These are phyloP conservation scores for Dactylellina haptotyla DNA, from an alignment of 2,329 filamentous ascomycete genomes.

Conservation along the genomic window DNA sequence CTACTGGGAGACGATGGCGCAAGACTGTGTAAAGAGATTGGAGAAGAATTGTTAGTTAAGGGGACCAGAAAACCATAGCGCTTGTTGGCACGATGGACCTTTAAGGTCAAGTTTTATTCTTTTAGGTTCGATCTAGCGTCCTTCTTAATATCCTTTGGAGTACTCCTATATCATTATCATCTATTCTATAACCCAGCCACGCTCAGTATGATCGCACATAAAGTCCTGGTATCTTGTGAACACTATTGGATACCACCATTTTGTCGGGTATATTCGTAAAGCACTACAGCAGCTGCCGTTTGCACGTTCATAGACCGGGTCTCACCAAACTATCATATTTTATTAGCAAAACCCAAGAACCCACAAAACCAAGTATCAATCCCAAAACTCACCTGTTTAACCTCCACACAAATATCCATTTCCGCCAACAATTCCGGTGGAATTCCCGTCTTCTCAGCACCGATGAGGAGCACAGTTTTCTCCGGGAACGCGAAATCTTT, in stretches of 20 bases:
- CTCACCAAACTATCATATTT: conserved; percentile 60
- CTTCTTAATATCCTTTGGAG: not conserved
- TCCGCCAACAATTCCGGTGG: conserved; percentile 64
- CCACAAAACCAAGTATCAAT: not conserved
- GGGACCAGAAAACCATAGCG: conserved; percentile 56
- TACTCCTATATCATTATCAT: conserved; percentile 1
- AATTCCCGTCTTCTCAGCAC: conserved; percentile 67
- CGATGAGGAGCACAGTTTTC: conserved; percentile 64
- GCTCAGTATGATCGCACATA: not conserved
- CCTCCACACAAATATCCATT: conserved; percentile 67
- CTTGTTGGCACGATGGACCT: not conserved
- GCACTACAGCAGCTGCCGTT: conserved; percentile 66
- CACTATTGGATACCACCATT: conserved; percentile 48
- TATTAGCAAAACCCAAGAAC: not conserved
- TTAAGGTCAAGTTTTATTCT: not conserved
- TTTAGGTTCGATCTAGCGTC: not conserved
- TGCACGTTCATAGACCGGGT: conserved; percentile 69
- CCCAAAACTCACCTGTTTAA: conserved; percentile 62
- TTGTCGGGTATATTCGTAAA: conserved; percentile 67
- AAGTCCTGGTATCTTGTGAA: not conserved
- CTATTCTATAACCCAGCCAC: not conserved
- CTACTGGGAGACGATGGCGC: conserved; percentile 67
- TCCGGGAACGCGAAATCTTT: conserved; percentile 57
- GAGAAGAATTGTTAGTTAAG: conserved; percentile 63
- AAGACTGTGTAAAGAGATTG: conserved; percentile 67